phyloP scores from a whole-genome alignment of 2,329 filamentous ascomycete genomes.

The Plenodomus biglobosus region DNA sequence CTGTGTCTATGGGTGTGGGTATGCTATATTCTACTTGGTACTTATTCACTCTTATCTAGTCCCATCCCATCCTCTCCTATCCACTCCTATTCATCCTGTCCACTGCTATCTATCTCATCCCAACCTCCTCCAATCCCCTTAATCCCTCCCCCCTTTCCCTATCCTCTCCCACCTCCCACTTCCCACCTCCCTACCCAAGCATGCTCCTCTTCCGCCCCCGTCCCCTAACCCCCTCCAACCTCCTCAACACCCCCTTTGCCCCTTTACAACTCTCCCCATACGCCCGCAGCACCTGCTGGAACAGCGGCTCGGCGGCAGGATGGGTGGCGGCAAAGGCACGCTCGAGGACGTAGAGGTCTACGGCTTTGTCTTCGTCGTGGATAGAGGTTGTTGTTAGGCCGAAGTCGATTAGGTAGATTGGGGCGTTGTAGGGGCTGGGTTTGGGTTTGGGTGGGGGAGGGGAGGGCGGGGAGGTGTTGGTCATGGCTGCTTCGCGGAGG shows the following conservation, averaged over 20 bases:
- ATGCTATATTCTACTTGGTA: too few species aligned
- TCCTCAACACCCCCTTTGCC: conserved; percentile 71
- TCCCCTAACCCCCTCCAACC: conserved; percentile 88
- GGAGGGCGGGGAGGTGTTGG: conserved; percentile 9
- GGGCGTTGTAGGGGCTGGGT: conserved; percentile 56
- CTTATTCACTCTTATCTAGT: too few species aligned
- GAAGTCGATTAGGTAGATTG: conserved; percentile 92
- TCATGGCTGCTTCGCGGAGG: conserved; percentile 29
- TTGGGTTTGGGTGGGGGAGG: conserved; percentile 6
- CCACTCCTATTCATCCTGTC: too few species aligned
- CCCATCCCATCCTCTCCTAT: too few species aligned
- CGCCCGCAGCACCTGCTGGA: conserved; percentile 69
- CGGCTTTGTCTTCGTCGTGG: conserved; percentile 89
- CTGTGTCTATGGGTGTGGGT: too few species aligned
- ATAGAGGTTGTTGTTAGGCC: conserved; percentile 80
- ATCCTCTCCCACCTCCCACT: too few species aligned
- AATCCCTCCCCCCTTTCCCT: too few species aligned
- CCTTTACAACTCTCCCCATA: conserved; percentile 78
- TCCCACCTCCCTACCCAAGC: conserved; percentile 64
- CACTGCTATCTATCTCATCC: too few species aligned
- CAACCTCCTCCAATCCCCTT: too few species aligned
- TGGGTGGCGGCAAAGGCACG: conserved; percentile 94
- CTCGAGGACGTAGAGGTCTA: conserved; percentile 95
- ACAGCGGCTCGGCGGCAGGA: conserved; percentile 77
- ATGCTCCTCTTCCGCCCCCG: conserved; percentile 95